Percentiles rank a stretch among this genome's conserved stretches.
Conservation (phyloP, 192 early-diverging fungal species). For the Haplosporangium gracile region DNA sequence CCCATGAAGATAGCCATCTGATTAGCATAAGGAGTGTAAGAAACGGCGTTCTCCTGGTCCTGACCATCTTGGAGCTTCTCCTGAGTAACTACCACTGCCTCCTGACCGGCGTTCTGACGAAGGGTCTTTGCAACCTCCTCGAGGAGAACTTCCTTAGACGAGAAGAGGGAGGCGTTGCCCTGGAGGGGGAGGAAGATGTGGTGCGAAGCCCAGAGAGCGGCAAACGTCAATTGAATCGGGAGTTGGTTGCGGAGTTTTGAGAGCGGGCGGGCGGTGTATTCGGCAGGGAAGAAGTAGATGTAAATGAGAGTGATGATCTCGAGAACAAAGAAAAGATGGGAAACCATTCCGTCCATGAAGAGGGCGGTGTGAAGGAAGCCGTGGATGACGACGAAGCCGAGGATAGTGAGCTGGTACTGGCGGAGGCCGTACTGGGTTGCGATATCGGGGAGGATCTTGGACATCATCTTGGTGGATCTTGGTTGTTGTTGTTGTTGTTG, state of each 20-base stretch:
- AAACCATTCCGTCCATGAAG: constrained; percentile 26
- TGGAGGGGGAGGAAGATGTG: constrained; percentile 11
- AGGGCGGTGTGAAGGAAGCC: constrained; percentile 24
- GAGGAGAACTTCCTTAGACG: not conserved
- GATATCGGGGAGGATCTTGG: constrained; percentile 8
- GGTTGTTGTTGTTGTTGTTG: not conserved
- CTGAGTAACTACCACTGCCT: not conserved
- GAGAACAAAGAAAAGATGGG: constrained; percentile 15
- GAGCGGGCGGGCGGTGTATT: constrained; percentile 4
- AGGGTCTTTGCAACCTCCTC: constrained; percentile 15
- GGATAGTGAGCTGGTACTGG: constrained; percentile 17
- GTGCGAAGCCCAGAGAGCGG: constrained; percentile 18
- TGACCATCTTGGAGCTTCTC: constrained; percentile 2
- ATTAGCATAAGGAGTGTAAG: constrained; percentile 1
- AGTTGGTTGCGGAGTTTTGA: constrained; percentile 8
- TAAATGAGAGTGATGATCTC: constrained; percentile 13
- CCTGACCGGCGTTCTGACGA: constrained; percentile 19
- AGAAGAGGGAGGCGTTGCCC: not conserved
- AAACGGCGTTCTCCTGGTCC: not conserved
- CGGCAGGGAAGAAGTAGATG: constrained; percentile 12
- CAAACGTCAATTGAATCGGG: not conserved
- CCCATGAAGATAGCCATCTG: constrained; percentile 19
- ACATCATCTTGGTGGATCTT: not conserved
- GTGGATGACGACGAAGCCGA: constrained; percentile 12
- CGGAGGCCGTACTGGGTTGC: constrained; percentile 18